Percentiles rank a stretch among this genome's conserved stretches.
phyloP scores from a whole-genome alignment of 371 early-diverging fungal genomes.

The Syncephalastrum sp. region DNA sequence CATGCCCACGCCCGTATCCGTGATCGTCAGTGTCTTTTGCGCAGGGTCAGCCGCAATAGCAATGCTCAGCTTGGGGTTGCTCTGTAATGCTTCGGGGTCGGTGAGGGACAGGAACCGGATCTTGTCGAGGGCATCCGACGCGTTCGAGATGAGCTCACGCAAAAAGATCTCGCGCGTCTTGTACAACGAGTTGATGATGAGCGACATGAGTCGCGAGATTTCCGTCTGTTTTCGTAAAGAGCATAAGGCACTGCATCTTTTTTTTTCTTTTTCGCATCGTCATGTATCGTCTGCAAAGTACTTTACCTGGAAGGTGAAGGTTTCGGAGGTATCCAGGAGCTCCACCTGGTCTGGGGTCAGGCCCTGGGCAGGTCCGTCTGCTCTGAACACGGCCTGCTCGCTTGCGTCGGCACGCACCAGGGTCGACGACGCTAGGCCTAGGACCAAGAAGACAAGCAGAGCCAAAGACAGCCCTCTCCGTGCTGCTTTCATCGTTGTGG shows the following conservation, averaged over 20 bases:
- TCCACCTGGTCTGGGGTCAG: slow-evolving; percentile 32
- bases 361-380: slow-evolving; percentile 19
- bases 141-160: slow-evolving; percentile 96
- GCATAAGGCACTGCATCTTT: too few relatives aligned
- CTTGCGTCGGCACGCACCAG: slow-evolving; percentile 8
- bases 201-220: slow-evolving; percentile 82
- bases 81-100: slow-evolving; percentile 56
- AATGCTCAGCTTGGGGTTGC: slow-evolving; percentile 66
- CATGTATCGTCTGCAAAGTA: too few relatives aligned
- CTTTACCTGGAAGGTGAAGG: slow-evolving; percentile 39
- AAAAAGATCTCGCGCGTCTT: slow-evolving; percentile 90
- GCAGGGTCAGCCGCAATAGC: slow-evolving; percentile 72
- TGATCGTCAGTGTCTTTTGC: slow-evolving; percentile 71
- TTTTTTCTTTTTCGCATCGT: too few relatives aligned
- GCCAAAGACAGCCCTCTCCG: slow-evolving; percentile 11
- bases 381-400: slow-evolving; percentile 13
- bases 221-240: slow-evolving; percentile 52
- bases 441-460: slow-evolving; percentile 12
- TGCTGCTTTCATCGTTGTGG: slow-evolving; percentile 13
- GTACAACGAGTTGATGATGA: slow-evolving; percentile 90
- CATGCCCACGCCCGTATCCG: slow-evolving; percentile 98
- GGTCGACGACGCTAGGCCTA: slow-evolving; percentile 8
- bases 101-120: slow-evolving; percentile 80
- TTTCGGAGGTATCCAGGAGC: slow-evolving; percentile 31
- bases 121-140: slow-evolving; percentile 96